phyloP scores from a whole-genome alignment of 1,284 basidiomycete genomes.

The Apiotrichum gracile region DNA sequence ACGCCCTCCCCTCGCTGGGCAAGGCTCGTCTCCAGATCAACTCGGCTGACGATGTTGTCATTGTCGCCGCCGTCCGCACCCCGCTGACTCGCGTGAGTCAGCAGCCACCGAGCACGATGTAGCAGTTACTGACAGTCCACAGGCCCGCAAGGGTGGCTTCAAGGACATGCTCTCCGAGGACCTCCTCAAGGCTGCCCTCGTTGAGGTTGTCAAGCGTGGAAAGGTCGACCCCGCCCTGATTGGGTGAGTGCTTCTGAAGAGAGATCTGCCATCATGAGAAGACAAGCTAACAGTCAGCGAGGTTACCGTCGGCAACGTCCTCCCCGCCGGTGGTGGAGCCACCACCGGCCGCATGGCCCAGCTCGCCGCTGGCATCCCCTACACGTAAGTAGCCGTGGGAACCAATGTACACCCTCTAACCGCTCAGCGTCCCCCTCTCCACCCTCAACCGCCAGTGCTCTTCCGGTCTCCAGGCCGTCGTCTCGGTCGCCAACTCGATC shows the following conservation, averaged over 20 bases:
- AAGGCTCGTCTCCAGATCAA: conserved; percentile 56
- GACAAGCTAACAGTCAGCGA: conserved; percentile 59
- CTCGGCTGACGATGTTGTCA: conserved; percentile 78
- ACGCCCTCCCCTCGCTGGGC: conserved; percentile 46
- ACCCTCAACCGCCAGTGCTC: conserved; percentile 96
- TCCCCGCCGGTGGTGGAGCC: conserved; percentile 87
- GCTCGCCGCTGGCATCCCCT: conserved; percentile 84
- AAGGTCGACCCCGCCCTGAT: conserved; percentile 42
- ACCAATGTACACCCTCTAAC: neutral
- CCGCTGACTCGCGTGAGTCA: conserved; percentile 73
- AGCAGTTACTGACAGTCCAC: neutral
- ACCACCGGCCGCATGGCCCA: conserved; percentile 88
- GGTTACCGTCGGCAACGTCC: conserved; percentile 86
- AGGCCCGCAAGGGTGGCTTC: conserved; percentile 79
- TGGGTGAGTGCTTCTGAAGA: conserved; percentile 27
- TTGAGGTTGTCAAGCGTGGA: conserved; percentile 55
- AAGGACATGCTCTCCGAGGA: conserved; percentile 90
- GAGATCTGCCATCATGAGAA: conserved; percentile 47
- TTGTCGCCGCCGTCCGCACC: conserved; percentile 79
- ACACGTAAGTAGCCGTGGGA: conserved; percentile 51
- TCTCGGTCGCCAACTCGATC: conserved; percentile 86
- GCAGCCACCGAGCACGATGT: neutral
- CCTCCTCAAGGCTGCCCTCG: conserved; percentile 74
- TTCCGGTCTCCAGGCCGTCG: conserved; percentile 80
- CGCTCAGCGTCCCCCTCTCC: conserved; percentile 58